Evolutionary conservation across 2,329 filamentous ascomycete genomes (phyloP).

Genomic region (Pseudogymnoascus destructans): DNA sequence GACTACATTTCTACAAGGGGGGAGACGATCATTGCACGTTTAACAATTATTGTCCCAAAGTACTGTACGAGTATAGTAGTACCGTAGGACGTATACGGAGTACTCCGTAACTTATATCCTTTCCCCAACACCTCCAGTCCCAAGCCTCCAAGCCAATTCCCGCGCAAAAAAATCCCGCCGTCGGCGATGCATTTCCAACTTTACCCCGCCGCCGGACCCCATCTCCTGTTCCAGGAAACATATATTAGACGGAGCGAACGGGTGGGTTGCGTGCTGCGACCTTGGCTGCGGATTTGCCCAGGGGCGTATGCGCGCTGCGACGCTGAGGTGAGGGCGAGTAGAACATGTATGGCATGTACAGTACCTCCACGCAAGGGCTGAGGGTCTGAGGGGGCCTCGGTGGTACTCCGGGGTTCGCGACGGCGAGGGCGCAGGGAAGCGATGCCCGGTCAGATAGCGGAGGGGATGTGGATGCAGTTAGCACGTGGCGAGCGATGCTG

Average conservation of each 20-base stretch:
- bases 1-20: no score
- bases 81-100: no score
- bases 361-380: not conserved
- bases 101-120: no score
- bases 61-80: no score
- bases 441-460: not conserved
- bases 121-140: not conserved
- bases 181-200: not conserved
- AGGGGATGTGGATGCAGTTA: slow-evolving; percentile 1
- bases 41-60: no score
- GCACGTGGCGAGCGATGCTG: slow-evolving; percentile 3
- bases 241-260: not conserved
- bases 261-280: not conserved
- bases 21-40: no score
- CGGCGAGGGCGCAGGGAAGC: not conserved
- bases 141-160: not conserved
- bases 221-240: not conserved
- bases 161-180: not conserved
- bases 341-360: not conserved
- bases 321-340: not conserved
- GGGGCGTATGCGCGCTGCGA: not conserved
- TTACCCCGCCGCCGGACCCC: not conserved
- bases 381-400: not conserved
- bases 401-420: slow-evolving; percentile 6
- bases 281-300: not conserved